Conservation (phyloP, 2,329 filamentous ascomycete genomes). For the Sphaerulina vaccinii region DNA sequence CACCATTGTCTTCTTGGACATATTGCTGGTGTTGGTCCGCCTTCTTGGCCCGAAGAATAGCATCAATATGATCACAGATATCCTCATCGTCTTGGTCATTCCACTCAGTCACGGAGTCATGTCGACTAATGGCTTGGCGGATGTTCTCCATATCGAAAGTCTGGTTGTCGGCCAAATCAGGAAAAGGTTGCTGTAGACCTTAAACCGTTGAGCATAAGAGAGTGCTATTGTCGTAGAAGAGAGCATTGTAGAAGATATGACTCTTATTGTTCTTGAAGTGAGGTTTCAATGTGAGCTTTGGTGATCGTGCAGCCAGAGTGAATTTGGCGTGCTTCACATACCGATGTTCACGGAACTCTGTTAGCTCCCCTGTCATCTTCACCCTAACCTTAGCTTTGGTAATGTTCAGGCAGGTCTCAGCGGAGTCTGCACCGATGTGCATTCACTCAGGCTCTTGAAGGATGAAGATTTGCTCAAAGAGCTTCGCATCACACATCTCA, state of each 20-base stretch:
- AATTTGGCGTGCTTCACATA: too few species aligned
- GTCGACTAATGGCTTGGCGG: background rate
- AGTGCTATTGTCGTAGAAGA: background rate
- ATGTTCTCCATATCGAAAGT: background rate
- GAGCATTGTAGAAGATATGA: background rate
- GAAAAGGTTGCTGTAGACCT: background rate
- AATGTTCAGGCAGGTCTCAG: too few species aligned
- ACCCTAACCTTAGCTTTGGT: too few species aligned
- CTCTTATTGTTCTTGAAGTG: background rate
- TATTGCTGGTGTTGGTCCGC: too few species aligned
- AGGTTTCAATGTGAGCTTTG: background rate
- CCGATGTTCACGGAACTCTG: too few species aligned
- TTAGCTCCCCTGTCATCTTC: too few species aligned
- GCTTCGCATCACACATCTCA: slow-evolving; percentile 8
- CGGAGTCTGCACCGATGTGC: background rate
- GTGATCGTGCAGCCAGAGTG: background rate
- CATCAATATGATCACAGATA: background rate
- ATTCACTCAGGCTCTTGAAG: background rate
- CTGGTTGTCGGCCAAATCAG: background rate
- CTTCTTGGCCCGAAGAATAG: background rate
- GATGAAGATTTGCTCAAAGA: slow-evolving; percentile 4
- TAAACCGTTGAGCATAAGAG: background rate
- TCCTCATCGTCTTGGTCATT: background rate
- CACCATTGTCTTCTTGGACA: too few species aligned
- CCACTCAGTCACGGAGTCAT: slow-evolving; percentile 3